phyloP scores from a whole-genome alignment of 768 basidiomycete species.

The Tulasnella sp. region DNA sequence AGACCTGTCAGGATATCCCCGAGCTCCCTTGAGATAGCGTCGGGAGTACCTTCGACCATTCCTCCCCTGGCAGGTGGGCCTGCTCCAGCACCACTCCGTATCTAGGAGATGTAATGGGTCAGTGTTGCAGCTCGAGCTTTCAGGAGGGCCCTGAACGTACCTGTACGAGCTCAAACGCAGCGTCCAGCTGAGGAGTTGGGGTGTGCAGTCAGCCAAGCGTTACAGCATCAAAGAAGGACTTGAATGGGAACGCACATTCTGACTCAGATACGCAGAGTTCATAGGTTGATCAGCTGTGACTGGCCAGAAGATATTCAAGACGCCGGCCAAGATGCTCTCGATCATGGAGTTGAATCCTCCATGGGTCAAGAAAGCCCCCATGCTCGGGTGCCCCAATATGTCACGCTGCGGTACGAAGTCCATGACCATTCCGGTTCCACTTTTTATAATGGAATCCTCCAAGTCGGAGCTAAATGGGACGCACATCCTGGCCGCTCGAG shows the following conservation, averaged over 20 bases:
- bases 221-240: too few relatives aligned
- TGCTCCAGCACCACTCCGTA: neutral
- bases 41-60: neutral
- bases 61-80: neutral
- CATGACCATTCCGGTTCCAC: neutral
- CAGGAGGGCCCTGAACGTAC: neutral
- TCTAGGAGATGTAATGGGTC: neutral
- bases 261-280: neutral
- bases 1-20: neutral
- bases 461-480: neutral
- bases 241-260: too few relatives aligned
- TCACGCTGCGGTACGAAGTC: conserved; percentile 6
- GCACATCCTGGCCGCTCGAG: neutral
- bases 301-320: conserved; percentile 1
- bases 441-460: neutral
- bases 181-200: neutral
- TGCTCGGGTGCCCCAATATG: neutral
- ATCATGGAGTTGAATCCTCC: neutral
- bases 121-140: neutral
- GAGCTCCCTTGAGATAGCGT: neutral
- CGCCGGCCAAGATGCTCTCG: neutral
- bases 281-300: neutral
- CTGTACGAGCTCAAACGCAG: neutral
- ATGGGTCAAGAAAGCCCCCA: conserved; percentile 3
- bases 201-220: too few relatives aligned